Conservation (phyloP, 1,139 yeast species). For the Pichia sp. region DNA sequence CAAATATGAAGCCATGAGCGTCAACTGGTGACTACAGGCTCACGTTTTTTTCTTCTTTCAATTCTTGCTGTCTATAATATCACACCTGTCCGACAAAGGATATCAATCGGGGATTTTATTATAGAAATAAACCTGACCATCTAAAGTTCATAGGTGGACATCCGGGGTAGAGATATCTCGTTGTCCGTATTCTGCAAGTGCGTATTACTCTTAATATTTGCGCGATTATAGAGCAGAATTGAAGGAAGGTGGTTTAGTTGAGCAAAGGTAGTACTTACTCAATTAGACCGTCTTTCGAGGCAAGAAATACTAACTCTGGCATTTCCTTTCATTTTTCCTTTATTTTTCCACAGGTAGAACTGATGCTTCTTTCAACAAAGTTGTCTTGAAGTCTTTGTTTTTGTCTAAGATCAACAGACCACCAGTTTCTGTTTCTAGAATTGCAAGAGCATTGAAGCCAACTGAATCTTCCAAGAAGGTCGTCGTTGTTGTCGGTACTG, state of each 20-base stretch:
- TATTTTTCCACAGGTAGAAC: constrained; percentile 71
- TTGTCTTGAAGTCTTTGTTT: constrained; percentile 89
- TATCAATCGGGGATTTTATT: not conserved
- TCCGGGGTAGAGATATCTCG: not conserved
- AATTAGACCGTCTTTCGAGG: constrained; percentile 6
- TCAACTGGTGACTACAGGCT: not conserved
- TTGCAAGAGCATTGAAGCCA: constrained; percentile 69
- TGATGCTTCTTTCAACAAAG: constrained; percentile 98
- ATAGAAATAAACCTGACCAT: not conserved
- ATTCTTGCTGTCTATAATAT: constrained; percentile 25
- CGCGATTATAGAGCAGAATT: constrained; percentile 37
- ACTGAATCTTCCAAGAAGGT: constrained; percentile 88
- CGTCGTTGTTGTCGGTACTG: constrained; percentile 98
- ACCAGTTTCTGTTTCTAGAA: constrained; percentile 94
- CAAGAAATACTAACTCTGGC: constrained; percentile 26
- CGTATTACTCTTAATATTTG: constrained; percentile 18
- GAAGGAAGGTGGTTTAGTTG: constrained; percentile 13
- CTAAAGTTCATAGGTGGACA: not conserved
- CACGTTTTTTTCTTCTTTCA: constrained; percentile 8
- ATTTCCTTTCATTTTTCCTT: constrained; percentile 12
- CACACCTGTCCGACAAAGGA: not conserved
- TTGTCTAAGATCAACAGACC: constrained; percentile 99
- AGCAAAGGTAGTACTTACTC: not conserved
- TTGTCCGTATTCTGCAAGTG: constrained; percentile 31
- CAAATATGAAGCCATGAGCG: not conserved